phyloP scores from a whole-genome alignment of 176 grass and related monocot genomes.

The Oryza punctata region DNA sequence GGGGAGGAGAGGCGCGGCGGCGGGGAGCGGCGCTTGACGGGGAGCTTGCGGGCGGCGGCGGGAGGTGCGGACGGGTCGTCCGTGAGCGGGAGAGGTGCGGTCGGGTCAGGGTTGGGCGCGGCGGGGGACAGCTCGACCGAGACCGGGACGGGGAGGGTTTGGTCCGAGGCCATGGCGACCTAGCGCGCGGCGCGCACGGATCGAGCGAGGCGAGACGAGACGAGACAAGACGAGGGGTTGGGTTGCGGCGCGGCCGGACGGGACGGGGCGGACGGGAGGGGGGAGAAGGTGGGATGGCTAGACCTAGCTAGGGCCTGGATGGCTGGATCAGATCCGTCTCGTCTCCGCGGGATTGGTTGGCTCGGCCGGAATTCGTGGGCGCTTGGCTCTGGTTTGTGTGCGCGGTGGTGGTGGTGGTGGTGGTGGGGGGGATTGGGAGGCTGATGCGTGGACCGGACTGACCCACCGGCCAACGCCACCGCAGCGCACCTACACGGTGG shows the following conservation, averaged over 20 bases:
- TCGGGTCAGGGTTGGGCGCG: constrained; percentile 55
- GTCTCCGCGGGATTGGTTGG: constrained; percentile 33
- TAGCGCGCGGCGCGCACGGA: constrained; percentile 30
- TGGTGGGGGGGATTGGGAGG: neutral
- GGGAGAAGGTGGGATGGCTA: constrained; percentile 14
- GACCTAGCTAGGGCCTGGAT: neutral
- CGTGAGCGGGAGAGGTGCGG: constrained; percentile 42
- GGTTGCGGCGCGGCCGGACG: constrained; percentile 45
- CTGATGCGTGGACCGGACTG: neutral
- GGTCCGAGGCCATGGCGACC: constrained; percentile 62
- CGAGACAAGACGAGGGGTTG: too few relatives aligned
- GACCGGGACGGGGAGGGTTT: constrained; percentile 45
- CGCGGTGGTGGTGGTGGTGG: neutral
- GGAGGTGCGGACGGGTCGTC: neutral
- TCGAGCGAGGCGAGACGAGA: constrained; percentile 24
- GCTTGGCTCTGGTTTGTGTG: neutral
- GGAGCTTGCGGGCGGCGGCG: constrained; percentile 73
- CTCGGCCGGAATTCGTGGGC: constrained; percentile 24
- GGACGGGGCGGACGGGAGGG: neutral
- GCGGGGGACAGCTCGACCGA: constrained; percentile 20
- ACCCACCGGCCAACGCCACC: neutral
- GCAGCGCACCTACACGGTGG: neutral
- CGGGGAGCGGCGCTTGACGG: constrained; percentile 94
- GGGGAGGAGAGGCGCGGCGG: constrained; percentile 40
- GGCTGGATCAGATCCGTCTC: constrained; percentile 1